These are phyloP conservation scores for Penicillium taxi DNA, from an alignment of 495 filamentous ascomycete genomes.

Conservation along the genomic window DNA sequence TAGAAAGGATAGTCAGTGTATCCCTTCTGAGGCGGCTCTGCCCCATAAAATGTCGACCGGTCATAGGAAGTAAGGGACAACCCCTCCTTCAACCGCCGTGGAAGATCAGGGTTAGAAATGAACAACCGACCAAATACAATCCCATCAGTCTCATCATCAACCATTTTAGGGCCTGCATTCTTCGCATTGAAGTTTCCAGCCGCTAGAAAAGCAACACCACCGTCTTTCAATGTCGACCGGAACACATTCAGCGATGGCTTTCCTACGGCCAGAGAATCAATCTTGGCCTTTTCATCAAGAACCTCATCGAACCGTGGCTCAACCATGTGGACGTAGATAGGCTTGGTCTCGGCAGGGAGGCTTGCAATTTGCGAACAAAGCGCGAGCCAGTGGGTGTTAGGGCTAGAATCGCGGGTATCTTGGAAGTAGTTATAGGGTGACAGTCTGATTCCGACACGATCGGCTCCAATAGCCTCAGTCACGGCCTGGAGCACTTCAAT, in stretches of 20 bases:
- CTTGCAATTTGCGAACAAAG: conserved; percentile 23
- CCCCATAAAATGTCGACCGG: conserved; percentile 49
- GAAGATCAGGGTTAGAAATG: conserved; percentile 62
- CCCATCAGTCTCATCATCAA: conserved; percentile 23
- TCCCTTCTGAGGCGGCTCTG: conserved; percentile 40
- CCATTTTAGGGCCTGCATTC: conserved; percentile 20
- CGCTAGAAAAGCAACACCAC: conserved; percentile 24
- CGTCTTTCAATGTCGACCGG: conserved; percentile 21
- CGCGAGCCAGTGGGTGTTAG: conserved; percentile 19
- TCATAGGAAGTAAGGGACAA: conserved; percentile 49
- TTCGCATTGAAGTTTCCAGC: conserved; percentile 25
- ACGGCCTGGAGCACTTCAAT: conserved; percentile 37
- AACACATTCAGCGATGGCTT: conserved; percentile 25
- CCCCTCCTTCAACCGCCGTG: conserved; percentile 48
- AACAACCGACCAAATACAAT: conserved; percentile 55
- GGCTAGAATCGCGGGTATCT: conserved; percentile 29
- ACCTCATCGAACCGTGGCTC: conserved; percentile 41
- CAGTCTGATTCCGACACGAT: conserved; percentile 34
- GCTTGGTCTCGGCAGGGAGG: conserved; percentile 15
- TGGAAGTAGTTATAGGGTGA: conserved; percentile 46
- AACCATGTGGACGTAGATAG: conserved; percentile 36
- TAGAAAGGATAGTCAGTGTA: conserved; percentile 61
- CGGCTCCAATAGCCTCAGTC: conserved; percentile 18
- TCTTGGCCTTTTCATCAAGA: conserved; percentile 37
- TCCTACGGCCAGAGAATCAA: conserved; percentile 20